Percentiles rank a stretch among this genome's conserved stretches.
Conservation (phyloP, 2,329 filamentous ascomycete species). For the Penicillium sp. region DNA sequence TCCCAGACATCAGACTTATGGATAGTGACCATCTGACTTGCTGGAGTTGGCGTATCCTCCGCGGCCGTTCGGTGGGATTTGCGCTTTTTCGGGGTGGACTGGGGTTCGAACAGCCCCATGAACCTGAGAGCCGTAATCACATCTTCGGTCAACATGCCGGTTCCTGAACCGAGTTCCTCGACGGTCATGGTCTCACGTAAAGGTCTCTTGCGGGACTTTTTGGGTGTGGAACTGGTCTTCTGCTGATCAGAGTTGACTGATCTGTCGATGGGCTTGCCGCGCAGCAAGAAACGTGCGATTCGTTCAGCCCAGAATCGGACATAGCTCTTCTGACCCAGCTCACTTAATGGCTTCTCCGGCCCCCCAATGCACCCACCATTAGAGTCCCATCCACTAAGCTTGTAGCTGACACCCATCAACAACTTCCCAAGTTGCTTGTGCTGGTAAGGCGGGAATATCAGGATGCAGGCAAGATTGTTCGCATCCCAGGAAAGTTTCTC, state of each 20-base stretch:
- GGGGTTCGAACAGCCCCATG: constrained; percentile 66
- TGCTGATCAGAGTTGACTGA: constrained; percentile 29
- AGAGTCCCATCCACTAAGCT: constrained; percentile 74
- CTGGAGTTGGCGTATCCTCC: constrained; percentile 22
- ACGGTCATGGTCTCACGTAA: constrained; percentile 57
- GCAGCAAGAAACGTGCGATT: constrained; percentile 65
- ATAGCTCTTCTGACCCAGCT: constrained; percentile 79
- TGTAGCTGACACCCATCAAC: constrained; percentile 90
- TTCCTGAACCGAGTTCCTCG: constrained; percentile 67
- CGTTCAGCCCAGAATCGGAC: constrained; percentile 81
- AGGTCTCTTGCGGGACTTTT: constrained; percentile 44
- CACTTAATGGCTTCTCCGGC: constrained; percentile 88
- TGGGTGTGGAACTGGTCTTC: constrained; percentile 27
- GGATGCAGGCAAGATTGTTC: constrained; percentile 94
- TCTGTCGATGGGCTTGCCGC: constrained; percentile 27
- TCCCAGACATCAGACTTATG: constrained; percentile 58
- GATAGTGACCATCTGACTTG: constrained; percentile 44
- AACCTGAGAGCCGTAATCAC: constrained; percentile 72
- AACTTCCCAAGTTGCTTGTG: constrained; percentile 81
- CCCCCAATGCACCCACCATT: constrained; percentile 69
- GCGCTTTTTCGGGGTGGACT: constrained; percentile 53
- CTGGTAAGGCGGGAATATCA: constrained; percentile 95
- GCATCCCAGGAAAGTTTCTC: constrained; percentile 99
- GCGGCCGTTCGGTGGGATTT: constrained; percentile 36
- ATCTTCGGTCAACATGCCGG: constrained; percentile 82